Conservation (phyloP, 331 rosid species). For the Malus hybrid region DNA sequence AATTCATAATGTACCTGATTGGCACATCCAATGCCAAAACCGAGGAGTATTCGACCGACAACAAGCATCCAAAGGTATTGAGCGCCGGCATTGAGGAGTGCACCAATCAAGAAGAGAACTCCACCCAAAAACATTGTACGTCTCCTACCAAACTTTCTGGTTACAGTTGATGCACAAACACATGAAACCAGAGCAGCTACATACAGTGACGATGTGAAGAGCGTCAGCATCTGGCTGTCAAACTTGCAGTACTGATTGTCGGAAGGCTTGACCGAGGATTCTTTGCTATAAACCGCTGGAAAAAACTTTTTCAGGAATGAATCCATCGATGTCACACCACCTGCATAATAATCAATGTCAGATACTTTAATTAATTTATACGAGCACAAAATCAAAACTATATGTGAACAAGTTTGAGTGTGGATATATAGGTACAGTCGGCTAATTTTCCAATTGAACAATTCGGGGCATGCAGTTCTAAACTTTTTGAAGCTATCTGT, state of each 20-base stretch:
- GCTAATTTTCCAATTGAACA: no score
- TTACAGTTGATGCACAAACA: conserved; percentile 29
- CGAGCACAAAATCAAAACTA: no score
- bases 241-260: conserved; percentile 57
- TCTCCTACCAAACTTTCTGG: conserved; percentile 39
- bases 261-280: conserved; percentile 17
- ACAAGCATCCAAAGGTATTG: conserved; percentile 42
- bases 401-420: no score
- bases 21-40: conserved; percentile 70
- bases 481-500: no score
- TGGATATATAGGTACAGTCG: no score
- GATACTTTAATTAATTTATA: no score
- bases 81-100: conserved; percentile 54
- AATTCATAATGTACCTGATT: conserved; percentile 39
- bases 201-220: conserved; percentile 67
- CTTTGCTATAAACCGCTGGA: conserved; percentile 38
- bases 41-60: conserved; percentile 54
- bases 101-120: conserved; percentile 37
- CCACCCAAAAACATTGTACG: conserved; percentile 49
- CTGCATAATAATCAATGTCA: conserved; percentile 9
- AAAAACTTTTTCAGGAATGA: conserved; percentile 40
- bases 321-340: conserved; percentile 75
- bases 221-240: conserved; percentile 46
- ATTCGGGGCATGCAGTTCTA: no score
- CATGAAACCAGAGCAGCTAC: conserved; percentile 49